Evolutionary conservation across 306 rosid species (phyloP).

Genomic region (Sophora flavescens): DNA sequence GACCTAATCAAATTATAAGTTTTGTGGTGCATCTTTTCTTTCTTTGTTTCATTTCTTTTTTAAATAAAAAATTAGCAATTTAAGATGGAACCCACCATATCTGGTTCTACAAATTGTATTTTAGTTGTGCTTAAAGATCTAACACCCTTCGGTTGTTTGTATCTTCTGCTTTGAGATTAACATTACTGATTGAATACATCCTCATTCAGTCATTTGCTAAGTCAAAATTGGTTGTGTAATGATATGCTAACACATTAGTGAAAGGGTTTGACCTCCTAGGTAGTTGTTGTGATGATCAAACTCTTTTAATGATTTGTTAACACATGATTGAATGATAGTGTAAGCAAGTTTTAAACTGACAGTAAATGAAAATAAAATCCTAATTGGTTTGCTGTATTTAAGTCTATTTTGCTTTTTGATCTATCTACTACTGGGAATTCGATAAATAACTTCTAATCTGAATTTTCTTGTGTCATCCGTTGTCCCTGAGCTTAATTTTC

Average conservation of each 20-base stretch:
- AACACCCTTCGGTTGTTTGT: slow-evolving; percentile 1
- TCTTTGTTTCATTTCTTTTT: not conserved
- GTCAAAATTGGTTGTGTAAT: not conserved
- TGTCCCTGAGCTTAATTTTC: slow-evolving; percentile 10
- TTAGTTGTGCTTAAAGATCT: not conserved
- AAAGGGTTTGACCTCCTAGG: slow-evolving; percentile 3
- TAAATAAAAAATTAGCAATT: not conserved
- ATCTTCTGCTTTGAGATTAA: slow-evolving; percentile 2
- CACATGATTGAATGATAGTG: not conserved
- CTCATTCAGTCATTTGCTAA: not conserved
- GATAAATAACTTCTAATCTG: slow-evolving; percentile 5
- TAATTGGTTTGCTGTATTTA: not conserved
- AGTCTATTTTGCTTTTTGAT: slow-evolving; percentile 18
- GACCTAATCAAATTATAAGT: slow-evolving; percentile 11
- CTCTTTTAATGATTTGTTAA: slow-evolving; percentile 3
- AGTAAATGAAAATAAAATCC: not conserved
- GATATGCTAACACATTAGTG: not conserved
- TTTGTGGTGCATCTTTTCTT: not conserved
- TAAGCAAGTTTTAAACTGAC: not conserved
- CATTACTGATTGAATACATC: slow-evolving; percentile 18
- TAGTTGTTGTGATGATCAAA: slow-evolving; percentile 9
- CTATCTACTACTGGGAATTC: slow-evolving; percentile 1
- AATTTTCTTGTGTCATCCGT: slow-evolving; percentile 6
- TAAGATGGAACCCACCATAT: not conserved
- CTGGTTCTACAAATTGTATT: not conserved